Conservation (phyloP, 2,329 filamentous ascomycete genomes). For the Corynespora cassiicola region DNA sequence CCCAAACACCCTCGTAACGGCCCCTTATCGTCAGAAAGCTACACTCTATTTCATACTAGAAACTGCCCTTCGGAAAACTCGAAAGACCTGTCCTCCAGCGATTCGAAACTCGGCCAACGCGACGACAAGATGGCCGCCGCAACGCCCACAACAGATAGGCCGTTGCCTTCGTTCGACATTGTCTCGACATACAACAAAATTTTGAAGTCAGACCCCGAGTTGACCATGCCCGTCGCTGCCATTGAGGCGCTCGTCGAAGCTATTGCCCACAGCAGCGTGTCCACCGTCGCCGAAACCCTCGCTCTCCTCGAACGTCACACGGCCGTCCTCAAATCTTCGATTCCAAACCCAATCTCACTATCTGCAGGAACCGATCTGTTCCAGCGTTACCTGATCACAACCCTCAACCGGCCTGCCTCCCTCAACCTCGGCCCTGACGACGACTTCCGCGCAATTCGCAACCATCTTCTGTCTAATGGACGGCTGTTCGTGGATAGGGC, state of each 20-base stretch:
- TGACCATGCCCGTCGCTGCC: conserved; percentile 95
- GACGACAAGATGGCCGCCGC: conserved; percentile 35
- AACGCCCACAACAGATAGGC: conserved; percentile 17
- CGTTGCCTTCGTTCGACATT: conserved; percentile 56
- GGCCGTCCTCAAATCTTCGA: conserved; percentile 74
- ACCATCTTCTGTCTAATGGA: conserved; percentile 85
- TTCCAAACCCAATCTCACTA: conserved; percentile 88
- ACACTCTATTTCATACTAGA: no score
- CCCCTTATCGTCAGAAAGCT: no score
- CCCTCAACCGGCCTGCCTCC: conserved; percentile 60
- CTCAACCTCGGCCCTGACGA: conserved; percentile 55
- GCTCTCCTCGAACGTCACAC: conserved; percentile 82
- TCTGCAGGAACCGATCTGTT: conserved; percentile 95
- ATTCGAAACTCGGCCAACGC: no score
- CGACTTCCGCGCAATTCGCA: conserved; percentile 83
- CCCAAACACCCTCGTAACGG: no score
- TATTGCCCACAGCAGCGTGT: conserved; percentile 78
- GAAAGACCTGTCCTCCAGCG: no score
- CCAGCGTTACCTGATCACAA: conserved; percentile 88
- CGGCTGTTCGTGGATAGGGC: conserved; percentile 86
- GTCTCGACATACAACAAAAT: conserved; percentile 70
- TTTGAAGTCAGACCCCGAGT: conserved; percentile 73
- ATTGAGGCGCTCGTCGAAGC: conserved; percentile 91
- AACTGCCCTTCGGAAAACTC: no score
- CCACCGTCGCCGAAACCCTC: conserved; percentile 93